A percentile compares a stretch with the other conserved stretches of the same genome.
Evolutionary conservation across 495 filamentous ascomycete species (phyloP).

Genomic region (Podospora sp.): DNA sequence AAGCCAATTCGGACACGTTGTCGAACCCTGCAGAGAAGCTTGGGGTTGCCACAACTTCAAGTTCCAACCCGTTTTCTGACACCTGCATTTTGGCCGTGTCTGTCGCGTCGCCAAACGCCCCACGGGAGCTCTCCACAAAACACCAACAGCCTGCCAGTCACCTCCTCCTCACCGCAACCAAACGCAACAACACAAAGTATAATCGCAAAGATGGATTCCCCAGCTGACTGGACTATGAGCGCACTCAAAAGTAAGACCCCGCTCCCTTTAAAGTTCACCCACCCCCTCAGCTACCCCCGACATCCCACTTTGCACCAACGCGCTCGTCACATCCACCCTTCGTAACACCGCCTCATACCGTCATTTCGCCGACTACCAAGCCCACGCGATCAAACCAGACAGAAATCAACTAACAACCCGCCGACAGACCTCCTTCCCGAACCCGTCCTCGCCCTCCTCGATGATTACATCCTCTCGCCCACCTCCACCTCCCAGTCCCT

Average conservation of each 20-base stretch:
- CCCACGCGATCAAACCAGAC: too few relatives aligned
- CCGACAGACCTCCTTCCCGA: neutral
- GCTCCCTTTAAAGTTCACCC: neutral
- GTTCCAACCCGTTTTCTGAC: neutral
- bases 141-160: neutral
- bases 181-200: neutral
- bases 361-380: too few relatives aligned
- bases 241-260: neutral
- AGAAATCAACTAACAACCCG: neutral
- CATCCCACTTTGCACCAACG: neutral
- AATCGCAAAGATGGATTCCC: neutral
- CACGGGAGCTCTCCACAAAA: slow-evolving; percentile 5
- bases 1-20: neutral
- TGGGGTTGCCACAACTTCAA: neutral
- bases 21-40: too few relatives aligned
- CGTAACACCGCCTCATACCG: too few relatives aligned
- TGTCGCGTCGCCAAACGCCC: slow-evolving; percentile 7
- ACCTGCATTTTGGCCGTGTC: neutral
- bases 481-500: slow-evolving; percentile 31
- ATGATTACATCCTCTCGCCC: neutral
- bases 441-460: neutral
- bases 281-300: neutral
- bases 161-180: neutral
- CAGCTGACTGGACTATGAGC: neutral
- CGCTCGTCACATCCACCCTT: neutral